phyloP scores from a whole-genome alignment of 2,329 filamentous ascomycete genomes.

The Periconia digitata region DNA sequence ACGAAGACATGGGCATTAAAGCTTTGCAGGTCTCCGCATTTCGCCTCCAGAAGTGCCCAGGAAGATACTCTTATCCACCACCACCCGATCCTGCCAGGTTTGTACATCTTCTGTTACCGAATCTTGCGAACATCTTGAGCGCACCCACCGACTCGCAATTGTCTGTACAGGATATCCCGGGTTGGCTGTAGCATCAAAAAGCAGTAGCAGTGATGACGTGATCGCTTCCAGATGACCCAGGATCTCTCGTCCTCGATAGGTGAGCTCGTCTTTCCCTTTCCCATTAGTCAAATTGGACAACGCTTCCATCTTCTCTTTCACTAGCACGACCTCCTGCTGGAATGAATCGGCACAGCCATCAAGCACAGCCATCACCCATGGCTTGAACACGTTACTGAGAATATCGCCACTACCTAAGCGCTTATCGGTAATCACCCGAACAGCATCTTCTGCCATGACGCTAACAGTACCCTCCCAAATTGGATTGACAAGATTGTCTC shows the following conservation, averaged over 20 bases:
- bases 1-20: too few species aligned
- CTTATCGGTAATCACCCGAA: slow-evolving; percentile 47
- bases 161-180: too few species aligned
- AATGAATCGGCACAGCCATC: slow-evolving; percentile 9
- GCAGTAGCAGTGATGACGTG: slow-evolving; percentile 38
- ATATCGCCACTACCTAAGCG: slow-evolving; percentile 26
- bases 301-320: slow-evolving; percentile 13
- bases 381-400: slow-evolving; percentile 19
- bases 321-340: slow-evolving; percentile 6
- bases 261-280: slow-evolving; percentile 22
- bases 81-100: too few species aligned
- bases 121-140: too few species aligned
- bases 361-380: slow-evolving; percentile 20
- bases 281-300: slow-evolving; percentile 8
- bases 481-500: slow-evolving; percentile 64
- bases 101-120: too few species aligned
- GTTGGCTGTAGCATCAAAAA: slow-evolving; percentile 46
- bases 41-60: too few species aligned
- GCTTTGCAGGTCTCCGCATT: too few species aligned
- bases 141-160: too few species aligned
- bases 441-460: slow-evolving; percentile 61
- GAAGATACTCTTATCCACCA: too few species aligned
- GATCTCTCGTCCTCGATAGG: slow-evolving; percentile 28
- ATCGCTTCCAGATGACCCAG: slow-evolving; percentile 38
- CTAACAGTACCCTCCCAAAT: slow-evolving; percentile 78